Base-by-base conservation (phyloP, 352 stramenopile species). In the Aphanomyces cochlioides region DNA sequence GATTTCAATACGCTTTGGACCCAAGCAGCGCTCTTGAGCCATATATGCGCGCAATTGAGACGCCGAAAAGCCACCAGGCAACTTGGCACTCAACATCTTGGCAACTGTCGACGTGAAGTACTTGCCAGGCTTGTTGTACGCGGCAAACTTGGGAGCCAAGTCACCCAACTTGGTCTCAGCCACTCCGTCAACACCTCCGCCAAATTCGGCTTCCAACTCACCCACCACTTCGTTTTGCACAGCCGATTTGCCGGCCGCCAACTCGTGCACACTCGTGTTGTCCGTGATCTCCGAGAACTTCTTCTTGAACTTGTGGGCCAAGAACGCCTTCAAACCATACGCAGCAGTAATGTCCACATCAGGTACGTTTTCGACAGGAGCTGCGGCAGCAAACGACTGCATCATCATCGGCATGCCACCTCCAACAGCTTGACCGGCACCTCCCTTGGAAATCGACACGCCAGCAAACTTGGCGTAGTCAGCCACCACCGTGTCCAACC, bases 181-280 rank as follows among this genome's bases (percentile, higher is more conserved):
- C 10, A 78, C 83, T 50, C 90, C 85, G 34, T 94, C 88, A 15
- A 48, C 43, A 65, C 77, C 78, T 12, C 75, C 75, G 41, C 81
- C 87, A 19, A 96, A 95, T 67, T 96, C 88, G 70, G 90, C 90
- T 67, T 90, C 86, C 7, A 96, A 66, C 47, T 96, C 88, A 19
- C 88, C 88, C 57, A 92, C 78, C 54, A 94, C 89, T 58, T 96
- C 88, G 67, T 96, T 96, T 76, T 93, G 86, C 13, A 94, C 77
- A 10, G 88, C 88, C 43, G 83, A 92, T 72, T 96, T 94, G 48
- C 88, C 88, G 34, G 81, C 85, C 17, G 78, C 91, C 4, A 94
- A 76, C 12, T 88, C 82, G 75, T 94, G 92, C 69, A 96, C 90
- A 7, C 79, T 90, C n/a, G 78, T 66, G 12, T 77, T 81, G 12